Conservation (phyloP, 1,284 basidiomycete genomes). For the Taiwanofungus camphoratus region DNA sequence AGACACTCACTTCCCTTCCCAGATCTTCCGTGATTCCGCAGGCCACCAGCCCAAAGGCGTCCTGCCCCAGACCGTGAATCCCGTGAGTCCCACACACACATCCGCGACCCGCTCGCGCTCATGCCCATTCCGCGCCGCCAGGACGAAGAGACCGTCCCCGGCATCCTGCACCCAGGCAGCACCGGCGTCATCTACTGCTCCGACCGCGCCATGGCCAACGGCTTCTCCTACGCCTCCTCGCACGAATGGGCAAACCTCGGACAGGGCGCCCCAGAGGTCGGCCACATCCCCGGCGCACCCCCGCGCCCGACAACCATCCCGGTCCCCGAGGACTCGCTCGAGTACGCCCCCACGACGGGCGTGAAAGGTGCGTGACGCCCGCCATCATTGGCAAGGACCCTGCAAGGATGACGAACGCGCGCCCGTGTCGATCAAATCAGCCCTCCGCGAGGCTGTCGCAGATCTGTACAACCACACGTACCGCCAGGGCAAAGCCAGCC, state of each 20-base stretch:
- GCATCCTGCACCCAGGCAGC: slow-evolving; percentile 72
- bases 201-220: slow-evolving; percentile 84
- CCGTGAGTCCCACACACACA: slow-evolving; percentile 35
- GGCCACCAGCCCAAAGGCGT: slow-evolving; percentile 61
- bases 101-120: not conserved
- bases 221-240: slow-evolving; percentile 71
- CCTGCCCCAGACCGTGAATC: slow-evolving; percentile 63
- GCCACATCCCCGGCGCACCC: slow-evolving; percentile 72
- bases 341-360: slow-evolving; percentile 92
- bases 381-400: no score
- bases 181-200: slow-evolving; percentile 86
- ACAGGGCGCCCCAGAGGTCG: slow-evolving; percentile 90
- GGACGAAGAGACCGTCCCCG: slow-evolving; percentile 81
- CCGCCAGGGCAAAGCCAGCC: slow-evolving; percentile 69
- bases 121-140: slow-evolving; percentile 20
- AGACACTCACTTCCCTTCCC: not conserved
- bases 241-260: slow-evolving; percentile 82
- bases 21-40: slow-evolving; percentile 70
- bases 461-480: slow-evolving; percentile 87
- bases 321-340: slow-evolving; percentile 70
- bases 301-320: slow-evolving; percentile 60
- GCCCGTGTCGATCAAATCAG: no score
- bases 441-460: slow-evolving; percentile 71
- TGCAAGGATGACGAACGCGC: no score
- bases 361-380: slow-evolving; percentile 56